Evolutionary conservation across 2,329 filamentous ascomycete species (phyloP), one percentile per base, ranked within the genome.

Genomic region (Diplocarpon rosae): DNA sequence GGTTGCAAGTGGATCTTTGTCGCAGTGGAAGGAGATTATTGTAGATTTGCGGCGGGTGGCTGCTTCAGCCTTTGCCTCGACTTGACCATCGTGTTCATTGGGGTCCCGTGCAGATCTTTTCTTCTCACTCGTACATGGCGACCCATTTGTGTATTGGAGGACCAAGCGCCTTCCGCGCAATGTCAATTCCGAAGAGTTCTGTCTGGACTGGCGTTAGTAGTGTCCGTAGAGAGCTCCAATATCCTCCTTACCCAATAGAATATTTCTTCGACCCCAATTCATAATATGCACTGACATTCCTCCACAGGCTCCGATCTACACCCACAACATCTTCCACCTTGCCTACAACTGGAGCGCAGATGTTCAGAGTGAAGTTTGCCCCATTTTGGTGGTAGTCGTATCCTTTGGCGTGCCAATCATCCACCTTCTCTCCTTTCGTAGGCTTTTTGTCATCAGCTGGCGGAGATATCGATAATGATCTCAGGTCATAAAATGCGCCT

Each of bases 1-100:
- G 4, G 76, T 75, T 27, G 72, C 73, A 1, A 81, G 69, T 1
- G 85, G 79, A 56, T 95, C 88, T 50, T 78, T 78, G 61, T 95
- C 89, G 69, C 92, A 98, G 53, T 92, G 81, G 62, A 96, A 90
- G 17, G 88, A 92, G 64, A 98, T 87, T 47, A 89, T 80, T 11
- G 89, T 83, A 1, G 86, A 93, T 62, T 90, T 92, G 53, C 74
- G 71, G 36, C 76, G 69, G 34, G 35, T 32, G 5, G 52, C 47
- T 6, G 56, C 48, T 48, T 44, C 52, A 39, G 41, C 50, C 30
- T 41, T 54, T 28, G 67, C 52, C 42, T 42, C 50, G 24, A 42
- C 51, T 24, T 67, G 53, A 7, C 61, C 55, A 36, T 65, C 58
- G 6, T 65, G 59, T 53, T 63, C 60, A 32, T 63, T 51, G n/a